Evolutionary conservation across 345 rosid species (phyloP), one percentile per base, ranked within the genome.

Genomic region (Punica granatum): DNA sequence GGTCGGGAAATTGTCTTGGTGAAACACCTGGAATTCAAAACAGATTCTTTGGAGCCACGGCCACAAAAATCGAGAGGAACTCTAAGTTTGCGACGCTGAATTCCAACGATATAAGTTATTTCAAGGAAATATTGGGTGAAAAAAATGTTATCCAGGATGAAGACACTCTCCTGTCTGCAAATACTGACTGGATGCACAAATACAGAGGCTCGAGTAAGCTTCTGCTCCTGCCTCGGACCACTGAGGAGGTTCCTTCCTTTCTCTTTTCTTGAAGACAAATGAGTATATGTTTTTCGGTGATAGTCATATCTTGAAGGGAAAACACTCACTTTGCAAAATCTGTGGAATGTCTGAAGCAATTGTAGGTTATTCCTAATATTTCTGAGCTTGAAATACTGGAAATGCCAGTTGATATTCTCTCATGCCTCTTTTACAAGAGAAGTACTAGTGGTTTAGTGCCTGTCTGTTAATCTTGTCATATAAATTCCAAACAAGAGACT

Each of bases 131-230:
- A 14, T 56, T 94, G 36, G 96, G 98, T 51, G 96, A 85, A 21
- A 91, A 79, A 67, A 79, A 83, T 59, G 97, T 88, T 7, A 39
- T 91, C 70, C 83, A 86, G 75, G 98, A 94, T 75, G 90, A 91
- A 75, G 92, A 88, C 58, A 78, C 82, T 65, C 77, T 94, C 54
- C 78, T 77, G 72, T 73, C 80, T 74, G 95, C 84, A 31, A 94
- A 89, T 83, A 78, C 82, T n/a, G 99, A 94, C 80, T 94, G 99
- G 99, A 83, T 89, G 97, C 78, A 75, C 2, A 94, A 91, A 71
- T 91, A 88, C 60, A 86, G 64, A 66, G 99, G 98, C 32, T 86
- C 76, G 34, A 91, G 99, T 79, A 89, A 81, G 83, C 89, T 91
- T 65, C 72, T 91, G 75, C 92, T 94, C 39, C 87, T 81, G 26